phyloP scores from a whole-genome alignment of 2,329 filamentous ascomycete species.

The Botrytis pseudocinerea region DNA sequence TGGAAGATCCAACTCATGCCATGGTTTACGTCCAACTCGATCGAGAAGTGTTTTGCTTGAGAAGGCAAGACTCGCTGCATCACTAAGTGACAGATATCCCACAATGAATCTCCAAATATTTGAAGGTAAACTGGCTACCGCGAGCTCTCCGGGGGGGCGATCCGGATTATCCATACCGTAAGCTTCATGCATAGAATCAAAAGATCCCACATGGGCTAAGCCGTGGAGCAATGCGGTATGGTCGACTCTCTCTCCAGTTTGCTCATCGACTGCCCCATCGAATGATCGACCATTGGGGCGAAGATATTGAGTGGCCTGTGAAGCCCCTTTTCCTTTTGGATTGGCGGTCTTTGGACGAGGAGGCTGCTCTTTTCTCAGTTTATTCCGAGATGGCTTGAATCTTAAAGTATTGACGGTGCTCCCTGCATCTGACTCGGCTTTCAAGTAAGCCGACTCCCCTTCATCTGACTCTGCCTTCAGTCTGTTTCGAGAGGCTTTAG shows the following conservation, averaged over 20 bases:
- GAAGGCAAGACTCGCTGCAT: conserved; percentile 51
- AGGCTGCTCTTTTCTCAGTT: conserved; percentile 22
- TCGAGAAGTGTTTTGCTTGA: conserved; percentile 49
- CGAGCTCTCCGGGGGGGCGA: conserved; percentile 43
- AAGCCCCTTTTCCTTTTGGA: not conserved
- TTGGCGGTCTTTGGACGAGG: not conserved
- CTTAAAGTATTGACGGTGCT: conserved; percentile 12
- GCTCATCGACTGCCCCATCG: conserved; percentile 29
- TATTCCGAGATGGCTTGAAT: conserved; percentile 16
- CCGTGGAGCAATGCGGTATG: conserved; percentile 40
- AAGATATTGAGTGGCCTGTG: not conserved
- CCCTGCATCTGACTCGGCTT: conserved; percentile 13
- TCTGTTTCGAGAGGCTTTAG: conserved; percentile 16
- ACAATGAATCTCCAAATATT: conserved; percentile 50
- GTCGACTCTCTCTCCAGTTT: conserved; percentile 40
- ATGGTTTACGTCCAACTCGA: conserved; percentile 46
- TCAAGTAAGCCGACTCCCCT: conserved; percentile 7
- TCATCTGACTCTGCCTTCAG: conserved; percentile 11
- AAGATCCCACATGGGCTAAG: conserved; percentile 37
- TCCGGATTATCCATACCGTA: conserved; percentile 23
- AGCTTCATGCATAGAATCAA: conserved; percentile 31
- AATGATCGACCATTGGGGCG: conserved; percentile 14
- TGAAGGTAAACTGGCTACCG: conserved; percentile 48
- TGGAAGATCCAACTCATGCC: conserved; percentile 44
- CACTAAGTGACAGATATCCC: conserved; percentile 46